These are phyloP conservation scores for Exophiala calicioides DNA, from an alignment of 2,329 filamentous ascomycete genomes.

Conservation along the genomic window DNA sequence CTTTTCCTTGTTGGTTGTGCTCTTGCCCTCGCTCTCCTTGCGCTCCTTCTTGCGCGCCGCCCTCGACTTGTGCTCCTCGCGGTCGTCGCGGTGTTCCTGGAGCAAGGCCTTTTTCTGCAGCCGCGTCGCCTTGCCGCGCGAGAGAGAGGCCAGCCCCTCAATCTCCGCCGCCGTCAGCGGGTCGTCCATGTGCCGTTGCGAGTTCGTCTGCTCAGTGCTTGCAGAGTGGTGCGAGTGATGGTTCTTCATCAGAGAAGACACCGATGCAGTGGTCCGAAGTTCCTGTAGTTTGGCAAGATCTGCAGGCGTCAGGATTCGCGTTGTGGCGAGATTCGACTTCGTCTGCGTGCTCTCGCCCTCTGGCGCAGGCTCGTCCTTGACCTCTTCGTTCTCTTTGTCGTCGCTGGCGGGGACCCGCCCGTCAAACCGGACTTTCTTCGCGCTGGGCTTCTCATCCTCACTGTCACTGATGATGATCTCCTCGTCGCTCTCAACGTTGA, in stretches of 20 bases:
- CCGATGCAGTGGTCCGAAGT: constrained; percentile 70
- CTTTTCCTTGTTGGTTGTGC: constrained; percentile 97
- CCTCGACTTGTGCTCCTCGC: constrained; percentile 80
- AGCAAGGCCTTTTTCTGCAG: constrained; percentile 85
- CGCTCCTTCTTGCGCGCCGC: constrained; percentile 81
- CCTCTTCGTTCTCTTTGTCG: constrained; percentile 45
- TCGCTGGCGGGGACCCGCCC: constrained; percentile 33
- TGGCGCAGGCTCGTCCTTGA: constrained; percentile 11
- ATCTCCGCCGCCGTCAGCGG: constrained; percentile 89
- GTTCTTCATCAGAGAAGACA: constrained; percentile 61
- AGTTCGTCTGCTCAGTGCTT: constrained; percentile 46
- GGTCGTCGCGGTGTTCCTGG: constrained; percentile 75
- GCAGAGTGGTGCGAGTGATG: constrained; percentile 46
- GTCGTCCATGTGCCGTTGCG: constrained; percentile 74
- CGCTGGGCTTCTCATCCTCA: constrained; percentile 68
- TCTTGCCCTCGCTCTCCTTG: constrained; percentile 88
- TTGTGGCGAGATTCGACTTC: constrained; percentile 77
- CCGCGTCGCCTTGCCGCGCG: constrained; percentile 74
- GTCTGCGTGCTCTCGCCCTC: constrained; percentile 28
- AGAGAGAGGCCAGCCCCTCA: constrained; percentile 76
- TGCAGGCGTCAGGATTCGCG: constrained; percentile 89
- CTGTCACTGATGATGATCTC: constrained; percentile 71
- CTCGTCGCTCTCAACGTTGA: constrained; percentile 81
- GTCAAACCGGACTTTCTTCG: constrained; percentile 64
- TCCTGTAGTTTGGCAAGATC: constrained; percentile 94